These are phyloP conservation scores for Scheffersomyces illinoinensis DNA, from an alignment of 1,139 yeast genomes.

Conservation along the genomic window DNA sequence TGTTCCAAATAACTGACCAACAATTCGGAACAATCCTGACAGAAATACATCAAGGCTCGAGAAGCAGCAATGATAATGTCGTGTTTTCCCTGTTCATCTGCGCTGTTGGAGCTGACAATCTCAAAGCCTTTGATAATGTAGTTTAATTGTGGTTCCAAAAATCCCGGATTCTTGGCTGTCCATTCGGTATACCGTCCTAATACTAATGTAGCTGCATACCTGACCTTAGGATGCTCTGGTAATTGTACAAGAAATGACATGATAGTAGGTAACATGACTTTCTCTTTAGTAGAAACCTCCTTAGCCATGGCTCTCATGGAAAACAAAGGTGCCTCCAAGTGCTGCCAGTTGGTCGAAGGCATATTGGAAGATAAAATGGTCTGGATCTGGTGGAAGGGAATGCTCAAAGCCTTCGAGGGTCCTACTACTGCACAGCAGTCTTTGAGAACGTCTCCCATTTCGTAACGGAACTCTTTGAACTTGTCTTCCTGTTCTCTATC, in stretches of 20 bases:
- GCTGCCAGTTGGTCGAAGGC: conserved; percentile 65
- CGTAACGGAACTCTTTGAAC: conserved; percentile 90
- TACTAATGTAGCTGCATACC: conserved; percentile 91
- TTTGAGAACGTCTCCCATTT: conserved; percentile 94
- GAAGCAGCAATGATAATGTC: conserved; percentile 86
- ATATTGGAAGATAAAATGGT: conserved; percentile 32
- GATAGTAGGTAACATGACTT: conserved; percentile 71
- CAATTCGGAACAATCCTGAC: conserved; percentile 81
- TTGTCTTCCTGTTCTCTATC: conserved; percentile 86
- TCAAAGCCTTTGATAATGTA: conserved; percentile 83
- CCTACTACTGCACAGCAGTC: conserved; percentile 94
- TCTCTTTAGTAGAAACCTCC: conserved; percentile 73
- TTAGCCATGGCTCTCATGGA: conserved; percentile 94
- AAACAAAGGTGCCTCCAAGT: conserved; percentile 86
- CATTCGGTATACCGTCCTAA: conserved; percentile 94
- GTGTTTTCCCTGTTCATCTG: conserved; percentile 15
- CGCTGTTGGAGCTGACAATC: conserved; percentile 22
- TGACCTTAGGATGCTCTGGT: conserved; percentile 83
- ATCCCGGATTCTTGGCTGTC: conserved; percentile 86
- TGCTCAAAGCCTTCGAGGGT: conserved; percentile 61
- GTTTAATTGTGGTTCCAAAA: conserved; percentile 76
- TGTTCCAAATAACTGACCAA: conserved; percentile 75
- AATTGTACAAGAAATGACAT: conserved; percentile 68
- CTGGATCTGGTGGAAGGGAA: conserved; percentile 59
- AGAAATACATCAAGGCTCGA: conserved; percentile 90